Conservation (phyloP, 1,284 basidiomycete genomes). For the Afroboletus lepidellus region DNA sequence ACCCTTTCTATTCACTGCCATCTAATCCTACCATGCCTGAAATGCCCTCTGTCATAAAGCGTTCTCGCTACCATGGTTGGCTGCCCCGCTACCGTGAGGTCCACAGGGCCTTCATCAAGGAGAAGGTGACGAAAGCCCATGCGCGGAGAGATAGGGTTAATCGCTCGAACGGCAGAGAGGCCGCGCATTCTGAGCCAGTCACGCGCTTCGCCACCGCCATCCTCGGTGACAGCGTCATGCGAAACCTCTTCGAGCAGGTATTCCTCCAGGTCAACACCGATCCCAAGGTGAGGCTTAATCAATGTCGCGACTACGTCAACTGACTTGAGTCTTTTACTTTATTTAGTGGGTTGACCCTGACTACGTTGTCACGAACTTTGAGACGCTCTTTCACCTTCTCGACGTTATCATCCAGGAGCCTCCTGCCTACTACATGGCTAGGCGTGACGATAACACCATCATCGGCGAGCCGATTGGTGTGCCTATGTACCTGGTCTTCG, state of each 20-base stretch:
- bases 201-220: constrained; percentile 10
- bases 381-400: constrained; percentile 6
- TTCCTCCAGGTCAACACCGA: constrained; percentile 14
- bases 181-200: neutral
- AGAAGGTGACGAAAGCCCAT: neutral
- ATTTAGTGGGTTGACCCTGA: constrained; percentile 8
- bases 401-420: constrained; percentile 12
- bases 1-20: neutral
- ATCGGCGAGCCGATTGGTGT: constrained; percentile 9
- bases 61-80: constrained; percentile 9
- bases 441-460: constrained; percentile 8
- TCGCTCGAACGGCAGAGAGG: neutral
- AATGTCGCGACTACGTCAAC: neutral
- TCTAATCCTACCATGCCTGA: neutral
- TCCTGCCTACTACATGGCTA: constrained; percentile 15
- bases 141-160: neutral
- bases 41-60: neutral
- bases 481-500: constrained; percentile 19
- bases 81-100: constrained; percentile 3
- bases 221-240: constrained; percentile 3
- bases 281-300: constrained; percentile 6
- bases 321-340: neutral
- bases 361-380: constrained; percentile 1
- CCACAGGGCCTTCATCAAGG: constrained; percentile 2
- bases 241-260: constrained; percentile 9